A percentile compares a stretch with the other conserved stretches of the same genome.
Evolutionary conservation across 345 rosid genomes (phyloP).

Genomic region (Draba incana): DNA sequence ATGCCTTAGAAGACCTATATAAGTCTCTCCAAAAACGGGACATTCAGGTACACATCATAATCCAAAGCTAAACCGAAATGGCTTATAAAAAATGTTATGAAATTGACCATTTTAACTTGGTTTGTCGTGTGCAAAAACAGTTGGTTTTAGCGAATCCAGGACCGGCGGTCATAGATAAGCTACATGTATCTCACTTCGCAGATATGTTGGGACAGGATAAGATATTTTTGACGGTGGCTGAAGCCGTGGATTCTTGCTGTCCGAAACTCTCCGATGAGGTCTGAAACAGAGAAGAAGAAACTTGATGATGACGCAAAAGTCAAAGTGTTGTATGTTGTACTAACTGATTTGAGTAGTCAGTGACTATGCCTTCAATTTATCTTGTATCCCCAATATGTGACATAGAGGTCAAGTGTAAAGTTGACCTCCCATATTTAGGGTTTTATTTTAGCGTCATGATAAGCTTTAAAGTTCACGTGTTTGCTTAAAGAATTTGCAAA

Average conservation of each 20-base stretch:
- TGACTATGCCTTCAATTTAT: constrained; percentile 1
- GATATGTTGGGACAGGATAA: constrained; percentile 59
- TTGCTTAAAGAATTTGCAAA: not conserved
- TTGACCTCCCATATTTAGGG: constrained; percentile 20
- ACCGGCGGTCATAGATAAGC: constrained; percentile 65
- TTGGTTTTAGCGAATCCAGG: constrained; percentile 82
- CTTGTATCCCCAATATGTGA: constrained; percentile 1
- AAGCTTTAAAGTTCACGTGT: not conserved
- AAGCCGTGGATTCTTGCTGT: constrained; percentile 60
- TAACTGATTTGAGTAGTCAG: constrained; percentile 14
- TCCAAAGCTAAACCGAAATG: constrained; percentile 6
- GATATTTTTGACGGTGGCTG: constrained; percentile 72
- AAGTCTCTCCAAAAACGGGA: constrained; percentile 63
- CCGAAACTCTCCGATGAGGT: constrained; percentile 47
- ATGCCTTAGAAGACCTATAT: constrained; percentile 70
- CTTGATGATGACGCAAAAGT: constrained; percentile 22
- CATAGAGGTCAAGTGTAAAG: constrained; percentile 28
- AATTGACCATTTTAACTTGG: not conserved
- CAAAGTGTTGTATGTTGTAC: constrained; percentile 10
- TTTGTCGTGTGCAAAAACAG: constrained; percentile 38
- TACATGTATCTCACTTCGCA: constrained; percentile 57
- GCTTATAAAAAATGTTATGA: not conserved
- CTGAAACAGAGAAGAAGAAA: constrained; percentile 20
- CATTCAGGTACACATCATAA: constrained; percentile 48
- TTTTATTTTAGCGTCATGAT: not conserved